phyloP scores from a whole-genome alignment of 495 filamentous ascomycete species.

The Schizothecium vesticola region DNA sequence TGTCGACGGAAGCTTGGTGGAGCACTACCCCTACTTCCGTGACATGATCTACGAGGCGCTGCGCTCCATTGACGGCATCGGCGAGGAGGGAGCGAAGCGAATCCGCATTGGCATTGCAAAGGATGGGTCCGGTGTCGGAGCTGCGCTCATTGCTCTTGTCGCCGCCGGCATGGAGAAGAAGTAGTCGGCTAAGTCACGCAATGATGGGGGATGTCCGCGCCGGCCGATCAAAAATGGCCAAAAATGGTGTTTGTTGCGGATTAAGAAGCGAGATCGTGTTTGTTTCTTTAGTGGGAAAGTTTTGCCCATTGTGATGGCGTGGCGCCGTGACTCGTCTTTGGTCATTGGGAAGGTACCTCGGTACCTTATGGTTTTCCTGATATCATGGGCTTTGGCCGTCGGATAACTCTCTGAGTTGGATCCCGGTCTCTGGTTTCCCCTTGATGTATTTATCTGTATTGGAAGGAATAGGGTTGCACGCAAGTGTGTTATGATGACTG shows the following conservation, averaged over 20 bases:
- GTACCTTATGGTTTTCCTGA: background rate
- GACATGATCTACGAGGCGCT: slow-evolving; percentile 69
- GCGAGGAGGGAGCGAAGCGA: slow-evolving; percentile 64
- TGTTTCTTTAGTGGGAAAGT: background rate
- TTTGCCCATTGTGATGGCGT: background rate
- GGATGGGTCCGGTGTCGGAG: slow-evolving; percentile 88
- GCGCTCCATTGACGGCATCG: slow-evolving; percentile 63
- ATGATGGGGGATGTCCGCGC: background rate
- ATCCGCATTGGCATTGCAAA: slow-evolving; percentile 89
- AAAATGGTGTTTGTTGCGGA: background rate
- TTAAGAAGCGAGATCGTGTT: background rate
- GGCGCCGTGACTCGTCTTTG: background rate
- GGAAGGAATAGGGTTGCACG: background rate
- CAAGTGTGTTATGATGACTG: background rate
- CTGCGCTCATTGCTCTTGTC: slow-evolving; percentile 82
- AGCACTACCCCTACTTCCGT: slow-evolving; percentile 87
- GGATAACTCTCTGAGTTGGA: background rate
- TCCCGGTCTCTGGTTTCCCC: background rate
- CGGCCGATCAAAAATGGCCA: background rate
- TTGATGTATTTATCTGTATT: background rate
- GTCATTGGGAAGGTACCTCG: background rate
- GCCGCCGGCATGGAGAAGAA: slow-evolving; percentile 48
- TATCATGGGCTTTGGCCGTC: background rate
- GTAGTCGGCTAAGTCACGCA: background rate
- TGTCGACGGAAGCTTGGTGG: slow-evolving; percentile 84